phyloP scores from a whole-genome alignment of 495 filamentous ascomycete genomes.

The Aspergillus heteromorphus region DNA sequence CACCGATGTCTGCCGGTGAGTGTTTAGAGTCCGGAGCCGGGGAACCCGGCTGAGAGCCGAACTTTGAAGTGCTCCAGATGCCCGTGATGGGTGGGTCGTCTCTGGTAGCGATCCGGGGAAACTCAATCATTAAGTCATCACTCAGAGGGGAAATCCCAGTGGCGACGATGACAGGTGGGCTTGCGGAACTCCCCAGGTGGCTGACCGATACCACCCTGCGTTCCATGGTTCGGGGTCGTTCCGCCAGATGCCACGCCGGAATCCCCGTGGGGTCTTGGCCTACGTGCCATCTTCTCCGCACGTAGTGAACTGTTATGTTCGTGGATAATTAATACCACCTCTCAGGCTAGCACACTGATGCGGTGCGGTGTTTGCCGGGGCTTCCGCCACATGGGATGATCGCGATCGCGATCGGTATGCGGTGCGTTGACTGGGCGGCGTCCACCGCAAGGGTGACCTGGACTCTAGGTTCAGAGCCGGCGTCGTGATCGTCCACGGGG shows the following conservation, averaged over 20 bases:
- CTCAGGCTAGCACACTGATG: too few species aligned
- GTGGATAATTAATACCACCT: background rate
- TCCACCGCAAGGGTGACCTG: background rate
- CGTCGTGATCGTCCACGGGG: background rate
- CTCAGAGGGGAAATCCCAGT: background rate
- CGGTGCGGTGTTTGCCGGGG: too few species aligned
- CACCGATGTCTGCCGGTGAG: background rate
- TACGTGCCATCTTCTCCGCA: background rate
- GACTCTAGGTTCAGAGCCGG: too few species aligned
- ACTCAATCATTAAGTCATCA: slow-evolving; percentile 2
- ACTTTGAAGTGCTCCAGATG: background rate
- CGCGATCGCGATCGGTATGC: background rate
- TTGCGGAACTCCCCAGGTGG: background rate
- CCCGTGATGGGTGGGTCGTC: background rate
- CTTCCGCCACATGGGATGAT: background rate
- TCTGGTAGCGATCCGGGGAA: background rate
- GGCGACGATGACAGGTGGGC: background rate
- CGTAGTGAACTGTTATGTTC: background rate
- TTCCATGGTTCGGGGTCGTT: background rate
- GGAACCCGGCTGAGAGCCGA: background rate
- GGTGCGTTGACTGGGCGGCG: background rate
- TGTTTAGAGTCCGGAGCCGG: background rate
- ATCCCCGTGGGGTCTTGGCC: background rate
- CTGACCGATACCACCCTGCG: background rate
- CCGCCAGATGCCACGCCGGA: background rate